These are phyloP conservation scores for Candida mattraensis DNA, from an alignment of 805 yeast genomes.

Conservation along the genomic window DNA sequence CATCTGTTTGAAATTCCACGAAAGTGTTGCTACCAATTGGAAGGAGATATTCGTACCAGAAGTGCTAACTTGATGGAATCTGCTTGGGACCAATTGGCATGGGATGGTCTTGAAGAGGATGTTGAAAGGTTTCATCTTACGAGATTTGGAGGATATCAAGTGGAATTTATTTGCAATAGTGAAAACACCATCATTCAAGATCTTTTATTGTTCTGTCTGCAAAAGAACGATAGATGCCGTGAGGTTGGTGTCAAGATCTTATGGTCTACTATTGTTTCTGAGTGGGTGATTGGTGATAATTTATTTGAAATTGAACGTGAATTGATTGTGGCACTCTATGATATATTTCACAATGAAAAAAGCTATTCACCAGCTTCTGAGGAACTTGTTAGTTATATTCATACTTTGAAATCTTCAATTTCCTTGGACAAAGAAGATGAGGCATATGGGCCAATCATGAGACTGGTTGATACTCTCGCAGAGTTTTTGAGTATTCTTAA, in stretches of 20 bases:
- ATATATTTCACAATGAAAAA: constrained; percentile 54
- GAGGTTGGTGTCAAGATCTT: constrained; percentile 61
- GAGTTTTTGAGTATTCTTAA: constrained; percentile 64
- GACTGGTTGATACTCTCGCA: constrained; percentile 52
- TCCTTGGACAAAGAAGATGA: constrained; percentile 64
- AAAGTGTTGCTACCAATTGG: constrained; percentile 62
- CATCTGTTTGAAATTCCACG: constrained; percentile 72
- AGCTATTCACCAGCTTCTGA: constrained; percentile 51
- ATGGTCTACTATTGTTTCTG: constrained; percentile 72
- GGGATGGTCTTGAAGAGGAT: constrained; percentile 57
- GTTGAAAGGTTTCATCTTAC: constrained; percentile 56
- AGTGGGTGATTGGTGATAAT: constrained; percentile 57
- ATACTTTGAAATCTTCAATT: constrained; percentile 47
- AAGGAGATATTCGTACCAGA: constrained; percentile 62
- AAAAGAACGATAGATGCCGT: constrained; percentile 60
- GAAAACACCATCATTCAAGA: constrained; percentile 64
- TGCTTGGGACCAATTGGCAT: constrained; percentile 76
- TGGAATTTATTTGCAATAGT: constrained; percentile 52
- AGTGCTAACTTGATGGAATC: constrained; percentile 54
- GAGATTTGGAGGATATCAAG: constrained; percentile 70
- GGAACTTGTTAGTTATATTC: constrained; percentile 56
- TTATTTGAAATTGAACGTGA: constrained; percentile 62
- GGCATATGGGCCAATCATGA: constrained; percentile 49
- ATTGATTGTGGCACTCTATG: constrained; percentile 62
- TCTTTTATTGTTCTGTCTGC: constrained; percentile 66